These are phyloP conservation scores for Coemansia interrupta DNA, from an alignment of 192 early-diverging fungal genomes.

Conservation along the genomic window DNA sequence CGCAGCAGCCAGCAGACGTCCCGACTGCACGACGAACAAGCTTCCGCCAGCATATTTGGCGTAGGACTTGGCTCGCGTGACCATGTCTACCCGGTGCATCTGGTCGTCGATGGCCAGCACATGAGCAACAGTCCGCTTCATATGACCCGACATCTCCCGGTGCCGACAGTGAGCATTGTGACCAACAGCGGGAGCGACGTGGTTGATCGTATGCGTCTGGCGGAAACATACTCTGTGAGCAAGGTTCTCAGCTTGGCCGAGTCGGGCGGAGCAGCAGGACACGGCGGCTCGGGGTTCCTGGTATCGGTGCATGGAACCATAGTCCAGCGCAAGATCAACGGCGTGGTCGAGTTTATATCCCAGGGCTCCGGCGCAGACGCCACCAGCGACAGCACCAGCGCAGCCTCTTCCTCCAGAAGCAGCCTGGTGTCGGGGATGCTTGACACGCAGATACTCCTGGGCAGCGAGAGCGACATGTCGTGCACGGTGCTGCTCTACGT, in stretches of 20 bases:
- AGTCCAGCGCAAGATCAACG: constrained; percentile 8
- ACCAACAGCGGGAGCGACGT: neutral
- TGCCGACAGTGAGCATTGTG: constrained; percentile 12
- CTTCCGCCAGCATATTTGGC: neutral
- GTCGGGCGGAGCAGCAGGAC: too few species aligned
- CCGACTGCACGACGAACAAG: neutral
- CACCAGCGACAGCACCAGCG: constrained; percentile 1
- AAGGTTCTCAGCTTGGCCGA: neutral
- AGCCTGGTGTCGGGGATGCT: constrained; percentile 8
- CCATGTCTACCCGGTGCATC: constrained; percentile 22
- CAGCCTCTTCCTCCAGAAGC: neutral
- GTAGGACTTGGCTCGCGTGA: constrained; percentile 4
- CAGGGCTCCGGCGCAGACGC: neutral
- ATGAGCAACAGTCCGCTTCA: neutral
- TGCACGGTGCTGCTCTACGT: constrained; percentile 19
- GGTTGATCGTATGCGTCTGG: neutral
- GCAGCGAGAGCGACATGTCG: constrained; percentile 12
- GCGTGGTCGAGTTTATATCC: constrained; percentile 1
- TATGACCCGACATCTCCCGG: neutral
- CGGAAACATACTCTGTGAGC: constrained; percentile 3
- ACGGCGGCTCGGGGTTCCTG: neutral
- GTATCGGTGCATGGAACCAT: constrained; percentile 16
- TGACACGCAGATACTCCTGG: constrained; percentile 22
- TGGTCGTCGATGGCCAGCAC: neutral
- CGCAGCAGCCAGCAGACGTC: neutral